A percentile compares a stretch with the other conserved stretches of the same genome.
Conservation (phyloP, 2,329 filamentous ascomycete species). For the Epichloe glyceriae region DNA sequence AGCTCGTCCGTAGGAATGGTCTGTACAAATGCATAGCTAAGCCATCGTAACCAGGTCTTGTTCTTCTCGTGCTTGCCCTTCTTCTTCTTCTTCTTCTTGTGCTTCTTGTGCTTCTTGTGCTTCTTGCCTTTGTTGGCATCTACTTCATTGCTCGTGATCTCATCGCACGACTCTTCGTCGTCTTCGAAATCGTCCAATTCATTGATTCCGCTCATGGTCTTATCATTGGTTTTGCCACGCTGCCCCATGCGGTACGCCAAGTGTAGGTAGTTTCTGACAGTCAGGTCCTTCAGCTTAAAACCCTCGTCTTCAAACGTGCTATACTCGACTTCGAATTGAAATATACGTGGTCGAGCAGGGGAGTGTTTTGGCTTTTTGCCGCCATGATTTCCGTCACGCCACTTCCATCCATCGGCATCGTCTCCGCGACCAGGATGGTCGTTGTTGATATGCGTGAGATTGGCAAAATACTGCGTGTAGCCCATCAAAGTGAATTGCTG, state of each 20-base stretch:
- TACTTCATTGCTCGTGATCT: conserved; percentile 8
- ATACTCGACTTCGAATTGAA: conserved; percentile 75
- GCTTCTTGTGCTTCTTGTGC: conserved; percentile 18
- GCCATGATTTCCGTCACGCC: conserved; percentile 52
- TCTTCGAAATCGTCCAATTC: conserved; percentile 17
- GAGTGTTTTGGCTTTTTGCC: conserved; percentile 38
- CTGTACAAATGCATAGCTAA: conserved; percentile 66
- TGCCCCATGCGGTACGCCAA: conserved; percentile 66
- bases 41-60: conserved; percentile 65
- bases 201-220: conserved; percentile 11
- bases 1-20: conserved; percentile 56
- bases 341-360: conserved; percentile 46
- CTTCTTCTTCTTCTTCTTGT: conserved; percentile 32
- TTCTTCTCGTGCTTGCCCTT: conserved; percentile 43
- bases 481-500: conserved; percentile 68
- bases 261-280: conserved; percentile 66
- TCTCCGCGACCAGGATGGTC: conserved; percentile 26
- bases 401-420: conserved; percentile 26
- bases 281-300: conserved; percentile 70
- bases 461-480: conserved; percentile 87
- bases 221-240: conserved; percentile 7
- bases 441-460: conserved; percentile 82
- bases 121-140: conserved; percentile 32
- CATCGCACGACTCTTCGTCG: conserved; percentile 13
- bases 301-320: conserved; percentile 63